Evolutionary conservation across 495 filamentous ascomycete genomes (phyloP), one percentile per base, ranked within the genome.

Genomic region (Umbilicaria muhlenbergii): DNA sequence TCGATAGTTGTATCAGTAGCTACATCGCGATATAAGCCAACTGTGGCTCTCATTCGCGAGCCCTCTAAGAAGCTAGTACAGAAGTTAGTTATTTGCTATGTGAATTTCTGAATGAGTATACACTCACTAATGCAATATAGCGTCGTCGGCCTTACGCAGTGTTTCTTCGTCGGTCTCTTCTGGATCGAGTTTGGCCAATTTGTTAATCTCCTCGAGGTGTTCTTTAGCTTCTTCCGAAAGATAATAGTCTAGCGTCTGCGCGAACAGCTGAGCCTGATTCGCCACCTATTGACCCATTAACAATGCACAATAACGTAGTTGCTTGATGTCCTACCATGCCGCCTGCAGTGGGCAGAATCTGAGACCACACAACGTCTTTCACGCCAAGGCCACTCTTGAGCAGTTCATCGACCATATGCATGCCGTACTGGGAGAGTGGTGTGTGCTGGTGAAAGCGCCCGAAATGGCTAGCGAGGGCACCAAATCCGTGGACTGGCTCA

Each of bases 241-340:
- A 59, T 83, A 89, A 54, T 78, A 87, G 54, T 89, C 84, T 7
- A 86, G 64, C 4, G 75, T 73, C 55, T 84, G 79, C 4, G 77
- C 71, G 42, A 88, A 77, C n/a, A 81, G 60, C 52, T 83, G 78
- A 0, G 68, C 75, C 47, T 86, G 80, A 46, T 77, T 85, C 1
- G 81, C 73, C 24, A 28, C 24, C 24, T 28, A 28, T 6, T 6
- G 24, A 3, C 24, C 24, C 8, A 10, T 28, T 6, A 28, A 28
- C 6, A 28, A 7, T 7, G 24, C 24, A 28, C 24, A 28, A 28
- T 10, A 28, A 6, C 8, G 24, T 10, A 28, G 24, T 28, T 28
- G 24, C 8, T 28, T 6, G 24, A 8, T 6, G 24, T 28, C 24
- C 24, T 10, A 81, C 71, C 54, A 74, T 73, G 15, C 70, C 72